phyloP scores from a whole-genome alignment of 2,329 filamentous ascomycete genomes.

The Periconia macrospinosa region DNA sequence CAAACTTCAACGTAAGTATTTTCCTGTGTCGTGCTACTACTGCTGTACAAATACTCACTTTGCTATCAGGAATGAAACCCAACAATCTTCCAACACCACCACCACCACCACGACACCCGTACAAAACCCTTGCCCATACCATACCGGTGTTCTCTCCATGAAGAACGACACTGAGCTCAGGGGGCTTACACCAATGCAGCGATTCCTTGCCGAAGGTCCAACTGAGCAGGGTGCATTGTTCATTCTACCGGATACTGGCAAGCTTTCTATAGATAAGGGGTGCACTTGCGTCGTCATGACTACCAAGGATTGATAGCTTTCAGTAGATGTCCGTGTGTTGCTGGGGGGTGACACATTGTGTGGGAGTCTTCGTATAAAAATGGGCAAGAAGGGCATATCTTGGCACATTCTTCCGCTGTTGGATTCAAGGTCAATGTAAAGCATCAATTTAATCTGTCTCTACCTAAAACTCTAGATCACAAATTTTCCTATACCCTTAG shows the following conservation, averaged over 20 bases:
- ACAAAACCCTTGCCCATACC: constrained; percentile 11
- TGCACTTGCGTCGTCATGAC: constrained; percentile 3
- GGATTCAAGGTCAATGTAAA: no score
- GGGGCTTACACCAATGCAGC: constrained; percentile 20
- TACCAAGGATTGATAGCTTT: no score
- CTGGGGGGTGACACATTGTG: no score
- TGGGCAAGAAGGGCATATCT: no score
- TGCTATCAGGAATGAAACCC: background rate
- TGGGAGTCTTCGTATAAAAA: no score
- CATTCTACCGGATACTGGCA: constrained; percentile 16
- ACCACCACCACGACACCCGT: background rate
- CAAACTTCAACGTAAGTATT: background rate
- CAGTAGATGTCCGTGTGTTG: no score
- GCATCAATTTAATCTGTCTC: no score
- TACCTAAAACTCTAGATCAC: no score
- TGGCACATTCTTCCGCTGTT: no score
- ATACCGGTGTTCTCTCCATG: constrained; percentile 9
- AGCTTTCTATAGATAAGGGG: constrained; percentile 16
- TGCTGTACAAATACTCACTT: background rate
- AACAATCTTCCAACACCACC: background rate
- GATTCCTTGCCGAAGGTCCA: constrained; percentile 23
- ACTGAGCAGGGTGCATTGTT: constrained; percentile 24
- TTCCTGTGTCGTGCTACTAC: no score
- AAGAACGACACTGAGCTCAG: background rate
- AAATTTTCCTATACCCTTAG: no score